phyloP scores from a whole-genome alignment of 73 alveolate genomes.

The Paramecium bursaria region DNA sequence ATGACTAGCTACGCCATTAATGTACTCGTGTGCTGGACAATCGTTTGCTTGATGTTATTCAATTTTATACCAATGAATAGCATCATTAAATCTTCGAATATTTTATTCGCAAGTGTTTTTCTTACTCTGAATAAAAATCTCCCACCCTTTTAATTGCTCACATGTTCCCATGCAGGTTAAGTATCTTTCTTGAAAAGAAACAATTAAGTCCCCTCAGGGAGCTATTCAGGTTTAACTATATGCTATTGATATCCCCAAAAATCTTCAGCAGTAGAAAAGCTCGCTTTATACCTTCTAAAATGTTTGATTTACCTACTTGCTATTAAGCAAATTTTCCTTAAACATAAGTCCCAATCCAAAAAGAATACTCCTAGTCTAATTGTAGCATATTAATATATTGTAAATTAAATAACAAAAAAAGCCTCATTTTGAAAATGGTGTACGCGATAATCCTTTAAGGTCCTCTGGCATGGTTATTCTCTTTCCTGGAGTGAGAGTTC shows the following conservation, averaged over 20 bases:
- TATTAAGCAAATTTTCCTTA: too few species aligned
- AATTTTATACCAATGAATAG: constrained; percentile 36
- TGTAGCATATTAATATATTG: too few species aligned
- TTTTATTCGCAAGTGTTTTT: constrained; percentile 21
- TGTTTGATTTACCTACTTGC: too few species aligned
- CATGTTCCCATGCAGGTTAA: constrained; percentile 56
- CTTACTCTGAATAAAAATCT: constrained; percentile 42
- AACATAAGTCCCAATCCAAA: too few species aligned
- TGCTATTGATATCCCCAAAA: constrained; percentile 57
- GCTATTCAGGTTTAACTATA: constrained; percentile 37
- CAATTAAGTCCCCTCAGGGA: constrained; percentile 40
- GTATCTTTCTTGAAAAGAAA: constrained; percentile 15
- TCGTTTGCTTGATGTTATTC: too few species aligned
- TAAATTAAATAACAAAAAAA: too few species aligned
- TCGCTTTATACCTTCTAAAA: too few species aligned
- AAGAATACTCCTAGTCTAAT: too few species aligned
- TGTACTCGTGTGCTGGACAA: constrained; percentile 6
- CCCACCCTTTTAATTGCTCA: constrained; percentile 31
- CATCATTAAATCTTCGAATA: constrained; percentile 38
- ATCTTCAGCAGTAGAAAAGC: constrained; percentile 48
- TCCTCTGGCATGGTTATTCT: constrained; percentile 20
- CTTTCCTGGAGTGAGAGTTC: constrained; percentile 47
- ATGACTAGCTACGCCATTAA: constrained; percentile 32
- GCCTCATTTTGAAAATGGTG: too few species aligned
- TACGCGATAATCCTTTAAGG: constrained; percentile 42